Evolutionary conservation across 352 stramenopile species (phyloP), one percentile per base, ranked within the genome.

Genomic region (Saprolegnia diclina): DNA sequence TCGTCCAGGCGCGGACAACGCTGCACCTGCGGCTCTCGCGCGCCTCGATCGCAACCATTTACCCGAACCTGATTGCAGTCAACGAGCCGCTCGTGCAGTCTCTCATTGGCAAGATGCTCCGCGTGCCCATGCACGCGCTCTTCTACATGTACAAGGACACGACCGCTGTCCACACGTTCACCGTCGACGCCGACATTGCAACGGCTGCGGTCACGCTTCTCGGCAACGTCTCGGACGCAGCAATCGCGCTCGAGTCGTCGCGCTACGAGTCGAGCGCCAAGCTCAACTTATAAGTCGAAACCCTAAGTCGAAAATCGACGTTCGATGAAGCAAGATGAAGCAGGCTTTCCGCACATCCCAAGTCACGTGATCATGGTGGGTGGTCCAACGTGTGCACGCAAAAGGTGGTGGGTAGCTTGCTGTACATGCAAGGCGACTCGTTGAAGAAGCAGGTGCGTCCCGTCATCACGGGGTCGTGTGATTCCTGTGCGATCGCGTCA

Each of bases 81-180:
- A 69, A 63, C 37, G 63, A 69, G 45, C 63, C 48, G 26, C 48
- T 69, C 38, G 45, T 61, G 7, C 63, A 69, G 37, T 18, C 13
- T 2, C 21, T 69, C 11, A 48, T 69, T 45, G 63, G 63, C 21
- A 14, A 40, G 18, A 21, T 24, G 32, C 16, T 69, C 32, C 21
- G 26, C 4, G 22, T 69, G 38, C 63, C 63, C n/a, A 52, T 61
- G 19, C 63, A 54, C 22, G 5, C 14, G 11, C 48, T n/a, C 45
- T 69, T 69, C 26, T 40, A 59, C 35, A 26, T 59, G 24, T 35
- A 59, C 35, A 59, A 59, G 35, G 35, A 42, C 24, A 59, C 52
- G 13, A 53, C 35, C 26, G 40, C 44, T 21, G 63, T 61, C 29
- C 32, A 48, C 16, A 61, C 53, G 24, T 37, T 57, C 9, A 13